These are phyloP conservation scores for Discostella stelligera DNA, from an alignment of 352 stramenopile species.

Conservation along the genomic window DNA sequence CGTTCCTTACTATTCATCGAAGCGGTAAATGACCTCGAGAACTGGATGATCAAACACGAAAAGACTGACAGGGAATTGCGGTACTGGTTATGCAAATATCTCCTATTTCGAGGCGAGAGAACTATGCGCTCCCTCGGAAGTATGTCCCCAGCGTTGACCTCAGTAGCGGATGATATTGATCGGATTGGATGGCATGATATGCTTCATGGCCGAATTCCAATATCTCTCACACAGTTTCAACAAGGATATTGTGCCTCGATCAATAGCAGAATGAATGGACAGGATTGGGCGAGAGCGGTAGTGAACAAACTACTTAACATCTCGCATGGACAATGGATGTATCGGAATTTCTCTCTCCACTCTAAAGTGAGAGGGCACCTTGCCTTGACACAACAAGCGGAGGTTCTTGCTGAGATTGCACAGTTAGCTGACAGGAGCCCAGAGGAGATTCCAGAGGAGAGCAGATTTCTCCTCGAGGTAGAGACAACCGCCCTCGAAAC, in stretches of 20 bases:
- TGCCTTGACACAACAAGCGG: not conserved
- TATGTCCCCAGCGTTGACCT: not conserved
- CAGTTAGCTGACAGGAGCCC: not conserved
- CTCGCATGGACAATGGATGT: conserved; percentile 30
- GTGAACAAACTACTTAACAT: conserved; percentile 6
- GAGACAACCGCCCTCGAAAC: conserved; percentile 3
- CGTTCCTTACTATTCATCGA: conserved; percentile 11
- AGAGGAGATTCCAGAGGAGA: conserved; percentile 3
- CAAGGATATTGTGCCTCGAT: not conserved
- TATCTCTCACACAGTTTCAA: not conserved
- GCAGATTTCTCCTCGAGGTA: conserved; percentile 22
- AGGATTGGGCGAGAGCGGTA: conserved; percentile 17
- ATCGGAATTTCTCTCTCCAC: conserved; percentile 18
- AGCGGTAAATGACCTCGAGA: not conserved
- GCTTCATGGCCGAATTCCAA: conserved; percentile 19
- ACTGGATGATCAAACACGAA: conserved; percentile 20
- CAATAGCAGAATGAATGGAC: conserved; percentile 3
- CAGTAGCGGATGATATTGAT: conserved; percentile 8
- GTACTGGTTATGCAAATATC: conserved; percentile 27
- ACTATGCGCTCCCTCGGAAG: not conserved
- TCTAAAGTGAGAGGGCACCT: conserved; percentile 4
- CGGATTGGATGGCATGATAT: conserved; percentile 31
- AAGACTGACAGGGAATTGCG: conserved; percentile 10
- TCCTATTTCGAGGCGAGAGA: not conserved
- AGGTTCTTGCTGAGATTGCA: conserved; percentile 4